Conservation (phyloP, 371 early-diverging fungal species). For the Mortierella sp. region DNA sequence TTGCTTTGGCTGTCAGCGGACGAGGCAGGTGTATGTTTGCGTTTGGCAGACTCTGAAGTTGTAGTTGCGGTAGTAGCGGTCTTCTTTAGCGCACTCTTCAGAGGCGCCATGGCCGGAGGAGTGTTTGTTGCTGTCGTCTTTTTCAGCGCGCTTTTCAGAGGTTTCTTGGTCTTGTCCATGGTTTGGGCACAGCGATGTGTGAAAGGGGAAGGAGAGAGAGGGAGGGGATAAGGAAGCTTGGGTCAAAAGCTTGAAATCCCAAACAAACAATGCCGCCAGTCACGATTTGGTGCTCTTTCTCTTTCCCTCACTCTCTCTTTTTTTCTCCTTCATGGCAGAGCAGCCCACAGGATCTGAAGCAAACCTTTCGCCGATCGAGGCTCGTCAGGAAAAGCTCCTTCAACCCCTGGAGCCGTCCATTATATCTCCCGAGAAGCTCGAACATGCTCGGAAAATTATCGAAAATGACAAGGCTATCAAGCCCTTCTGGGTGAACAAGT, state of each 20-base stretch:
- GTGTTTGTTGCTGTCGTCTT: constrained; percentile 12
- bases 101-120: no score
- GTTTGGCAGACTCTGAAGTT: constrained; percentile 11
- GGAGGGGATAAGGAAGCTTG: not conserved
- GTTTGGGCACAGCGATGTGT: not conserved
- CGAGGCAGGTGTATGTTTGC: constrained; percentile 20
- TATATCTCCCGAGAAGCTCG: constrained; percentile 58
- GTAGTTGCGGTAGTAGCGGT: not conserved
- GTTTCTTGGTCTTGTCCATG: constrained; percentile 48
- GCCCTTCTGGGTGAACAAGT: constrained; percentile 86
- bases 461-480: constrained; percentile 72
- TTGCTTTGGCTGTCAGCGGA: constrained; percentile 1
- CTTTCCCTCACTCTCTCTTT: not conserved
- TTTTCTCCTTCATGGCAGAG: constrained; percentile 11
- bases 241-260: not conserved
- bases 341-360: constrained; percentile 1
- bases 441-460: constrained; percentile 71
- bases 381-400: constrained; percentile 31
- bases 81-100: no score
- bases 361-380: constrained; percentile 37
- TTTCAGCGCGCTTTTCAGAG: constrained; percentile 48
- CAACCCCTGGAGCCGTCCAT: constrained; percentile 41
- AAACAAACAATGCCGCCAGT: not conserved
- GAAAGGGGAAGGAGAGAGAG: not conserved
- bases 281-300: not conserved